A percentile compares a stretch with the other conserved stretches of the same genome.
Conservation (phyloP, 2,329 filamentous ascomycete species). For the Colletotrichum melonis region DNA sequence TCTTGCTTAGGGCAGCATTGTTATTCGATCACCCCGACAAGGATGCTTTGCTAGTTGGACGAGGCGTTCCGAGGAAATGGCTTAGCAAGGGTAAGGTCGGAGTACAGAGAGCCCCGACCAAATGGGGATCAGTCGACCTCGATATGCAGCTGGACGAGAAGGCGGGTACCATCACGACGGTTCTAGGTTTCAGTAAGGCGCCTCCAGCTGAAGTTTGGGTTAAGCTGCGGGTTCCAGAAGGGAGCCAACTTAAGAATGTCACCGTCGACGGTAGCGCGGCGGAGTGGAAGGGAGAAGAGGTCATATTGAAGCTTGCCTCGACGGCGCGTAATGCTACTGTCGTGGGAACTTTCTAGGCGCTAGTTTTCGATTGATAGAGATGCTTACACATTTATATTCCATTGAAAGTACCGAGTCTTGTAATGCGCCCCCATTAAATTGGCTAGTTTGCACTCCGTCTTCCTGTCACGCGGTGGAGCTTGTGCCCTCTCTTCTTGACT, state of each 20-base stretch:
- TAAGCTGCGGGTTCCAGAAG: constrained; percentile 6
- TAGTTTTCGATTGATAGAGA: background rate
- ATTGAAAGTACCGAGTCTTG: no score
- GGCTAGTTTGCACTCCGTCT: no score
- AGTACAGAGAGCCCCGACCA: background rate
- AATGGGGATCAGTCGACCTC: constrained; percentile 2
- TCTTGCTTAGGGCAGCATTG: constrained; percentile 2
- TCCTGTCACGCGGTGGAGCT: no score
- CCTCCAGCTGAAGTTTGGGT: constrained; percentile 4
- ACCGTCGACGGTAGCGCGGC: background rate
- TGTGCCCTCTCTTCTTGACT: no score
- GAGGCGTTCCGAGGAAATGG: constrained; percentile 5
- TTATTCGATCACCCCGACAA: constrained; percentile 14
- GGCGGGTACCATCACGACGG: background rate
- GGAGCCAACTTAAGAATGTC: background rate
- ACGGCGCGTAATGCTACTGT: background rate
- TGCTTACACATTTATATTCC: no score
- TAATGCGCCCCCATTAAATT: no score
- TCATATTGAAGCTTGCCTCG: background rate
- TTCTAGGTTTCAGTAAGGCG: background rate
- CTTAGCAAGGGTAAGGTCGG: background rate
- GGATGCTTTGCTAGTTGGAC: background rate
- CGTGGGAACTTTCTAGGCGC: background rate
- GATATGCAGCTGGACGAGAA: constrained; percentile 6
- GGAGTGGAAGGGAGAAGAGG: constrained; percentile 1